Conservation (phyloP, 805 yeast species). For the Vanderwaltozyma tropicalis region DNA sequence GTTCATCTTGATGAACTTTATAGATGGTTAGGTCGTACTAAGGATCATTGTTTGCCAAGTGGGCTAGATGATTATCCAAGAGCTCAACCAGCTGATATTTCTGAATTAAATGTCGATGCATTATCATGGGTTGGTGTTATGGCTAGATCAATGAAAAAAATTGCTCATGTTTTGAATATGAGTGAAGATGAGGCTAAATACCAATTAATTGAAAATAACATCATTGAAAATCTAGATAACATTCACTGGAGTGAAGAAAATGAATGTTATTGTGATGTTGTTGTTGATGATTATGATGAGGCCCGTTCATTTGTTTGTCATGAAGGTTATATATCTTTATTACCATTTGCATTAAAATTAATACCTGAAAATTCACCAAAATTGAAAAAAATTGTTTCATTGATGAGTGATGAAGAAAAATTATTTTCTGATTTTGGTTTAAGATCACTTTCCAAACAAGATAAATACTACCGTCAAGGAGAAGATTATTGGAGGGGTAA, state of each 20-base stretch:
- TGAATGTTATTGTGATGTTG: conserved; percentile 69
- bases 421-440: conserved; percentile 75
- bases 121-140: conserved; percentile 90
- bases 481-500: conserved; percentile 97
- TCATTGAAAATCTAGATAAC: conserved; percentile 53
- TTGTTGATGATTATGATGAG: conserved; percentile 60
- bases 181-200: conserved; percentile 50
- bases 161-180: conserved; percentile 54
- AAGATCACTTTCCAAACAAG: conserved; percentile 64
- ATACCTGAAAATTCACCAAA: conserved; percentile 40
- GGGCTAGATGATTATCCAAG: conserved; percentile 96
- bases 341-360: conserved; percentile 74
- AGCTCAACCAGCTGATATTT: conserved; percentile 65
- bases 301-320: conserved; percentile 58
- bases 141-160: conserved; percentile 69
- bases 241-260: conserved; percentile 72
- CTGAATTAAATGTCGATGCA: conserved; percentile 84
- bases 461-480: conserved; percentile 54
- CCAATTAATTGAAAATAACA: conserved; percentile 41
- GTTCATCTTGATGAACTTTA: conserved; percentile 53
- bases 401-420: conserved; percentile 58
- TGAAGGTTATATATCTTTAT: conserved; percentile 75
- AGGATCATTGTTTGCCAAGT: conserved; percentile 76
- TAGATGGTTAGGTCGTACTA: conserved; percentile 90
- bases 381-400: conserved; percentile 42